phyloP scores from a whole-genome alignment of 2,329 filamentous ascomycete genomes.

The Phoma sp. region DNA sequence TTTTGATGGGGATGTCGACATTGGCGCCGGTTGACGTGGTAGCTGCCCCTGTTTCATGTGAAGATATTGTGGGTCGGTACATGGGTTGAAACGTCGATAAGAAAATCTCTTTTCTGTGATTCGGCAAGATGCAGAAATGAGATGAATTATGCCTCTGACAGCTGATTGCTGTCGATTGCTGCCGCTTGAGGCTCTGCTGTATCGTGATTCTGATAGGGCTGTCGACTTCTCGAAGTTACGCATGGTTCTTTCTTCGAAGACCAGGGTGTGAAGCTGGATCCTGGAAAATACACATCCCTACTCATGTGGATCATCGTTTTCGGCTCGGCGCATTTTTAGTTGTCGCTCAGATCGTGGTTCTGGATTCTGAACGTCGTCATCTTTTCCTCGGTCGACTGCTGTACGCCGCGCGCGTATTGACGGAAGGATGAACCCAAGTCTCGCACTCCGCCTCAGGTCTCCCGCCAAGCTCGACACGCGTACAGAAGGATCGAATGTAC shows the following conservation, averaged over 20 bases:
- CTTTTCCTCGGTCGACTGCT: too few relatives aligned
- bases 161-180: neutral
- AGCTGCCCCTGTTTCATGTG: constrained; percentile 18
- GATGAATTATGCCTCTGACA: neutral
- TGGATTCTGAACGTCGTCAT: too few relatives aligned
- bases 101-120: constrained; percentile 16
- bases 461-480: constrained; percentile 9
- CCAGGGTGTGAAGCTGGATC: too few relatives aligned
- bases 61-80: constrained; percentile 7
- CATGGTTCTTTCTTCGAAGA: too few relatives aligned
- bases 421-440: too few relatives aligned
- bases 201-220: neutral
- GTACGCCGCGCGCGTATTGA: too few relatives aligned
- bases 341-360: too few relatives aligned
- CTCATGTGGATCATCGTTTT: too few relatives aligned
- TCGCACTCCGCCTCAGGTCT: neutral
- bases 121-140: constrained; percentile 15
- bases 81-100: constrained; percentile 14
- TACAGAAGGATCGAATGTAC: neutral
- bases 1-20: constrained; percentile 3
- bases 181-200: neutral
- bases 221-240: neutral
- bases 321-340: too few relatives aligned
- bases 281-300: too few relatives aligned
- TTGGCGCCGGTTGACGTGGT: constrained; percentile 4